Percentiles rank a stretch among this genome's conserved stretches.
phyloP scores from a whole-genome alignment of 129 eudicot genomes.

The Helichrysum umbraculigerum region DNA sequence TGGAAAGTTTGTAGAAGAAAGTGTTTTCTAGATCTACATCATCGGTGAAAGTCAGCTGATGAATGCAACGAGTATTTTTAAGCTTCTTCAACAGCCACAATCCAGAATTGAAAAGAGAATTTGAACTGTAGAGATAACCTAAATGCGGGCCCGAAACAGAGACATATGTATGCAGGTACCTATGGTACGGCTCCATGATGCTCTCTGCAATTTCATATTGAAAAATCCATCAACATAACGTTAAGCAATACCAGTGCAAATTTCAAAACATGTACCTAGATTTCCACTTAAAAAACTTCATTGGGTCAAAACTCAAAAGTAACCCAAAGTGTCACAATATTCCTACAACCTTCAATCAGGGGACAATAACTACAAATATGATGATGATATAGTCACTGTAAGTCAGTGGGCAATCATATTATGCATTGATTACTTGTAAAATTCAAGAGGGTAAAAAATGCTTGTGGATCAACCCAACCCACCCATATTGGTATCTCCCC shows the following conservation, averaged over 20 bases:
- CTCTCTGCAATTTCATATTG: constrained; percentile 52
- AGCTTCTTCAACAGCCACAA: constrained; percentile 96
- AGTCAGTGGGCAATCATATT: background rate
- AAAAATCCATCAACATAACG: constrained; percentile 27
- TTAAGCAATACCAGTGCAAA: background rate
- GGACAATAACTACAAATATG: background rate
- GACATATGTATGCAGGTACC: constrained; percentile 79
- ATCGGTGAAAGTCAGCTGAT: constrained; percentile 93
- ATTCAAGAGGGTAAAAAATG: background rate
- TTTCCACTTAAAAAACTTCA: background rate
- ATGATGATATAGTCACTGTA: background rate
- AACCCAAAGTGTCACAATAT: background rate
- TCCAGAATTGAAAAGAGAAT: constrained; percentile 94
- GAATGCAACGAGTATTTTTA: constrained; percentile 90
- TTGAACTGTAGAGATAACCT: constrained; percentile 95
- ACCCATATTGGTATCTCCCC: background rate
- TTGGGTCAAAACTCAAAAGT: too few relatives aligned
- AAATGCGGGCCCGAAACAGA: constrained; percentile 97
- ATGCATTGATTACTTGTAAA: background rate
- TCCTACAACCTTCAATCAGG: background rate
- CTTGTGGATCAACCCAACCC: background rate
- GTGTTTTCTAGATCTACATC: constrained; percentile 83
- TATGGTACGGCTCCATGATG: constrained; percentile 93
- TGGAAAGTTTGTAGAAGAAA: constrained; percentile 87
- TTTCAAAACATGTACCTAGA: background rate